Evolutionary conservation across 106 monocot species (phyloP).

Genomic region (Dactylorhiza incarnata): DNA sequence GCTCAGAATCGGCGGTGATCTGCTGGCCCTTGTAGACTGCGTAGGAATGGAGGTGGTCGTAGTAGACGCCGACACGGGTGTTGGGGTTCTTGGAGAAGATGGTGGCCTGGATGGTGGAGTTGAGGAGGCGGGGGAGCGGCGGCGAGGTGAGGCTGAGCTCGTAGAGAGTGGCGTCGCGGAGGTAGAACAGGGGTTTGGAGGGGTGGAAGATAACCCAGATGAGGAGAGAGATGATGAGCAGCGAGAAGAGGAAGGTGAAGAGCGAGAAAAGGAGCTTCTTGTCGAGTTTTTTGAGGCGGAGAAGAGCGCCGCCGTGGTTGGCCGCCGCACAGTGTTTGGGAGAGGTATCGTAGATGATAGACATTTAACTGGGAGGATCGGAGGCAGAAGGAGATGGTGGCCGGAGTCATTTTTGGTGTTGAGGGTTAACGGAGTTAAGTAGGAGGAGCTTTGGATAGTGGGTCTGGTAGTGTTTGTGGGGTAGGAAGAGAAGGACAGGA

Average conservation of each 20-base stretch:
- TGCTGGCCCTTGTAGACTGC: conserved; percentile 56
- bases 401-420: no score
- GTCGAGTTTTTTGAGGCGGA: conserved; percentile 31
- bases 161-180: conserved; percentile 44
- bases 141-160: conserved; percentile 28
- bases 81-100: conserved; percentile 61
- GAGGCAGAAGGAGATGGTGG: no score
- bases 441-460: no score
- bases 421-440: no score
- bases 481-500: no score
- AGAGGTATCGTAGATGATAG: conserved; percentile 40
- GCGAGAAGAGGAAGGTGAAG: conserved; percentile 33
- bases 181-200: conserved; percentile 57
- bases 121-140: conserved; percentile 25
- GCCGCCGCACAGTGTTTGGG: conserved; percentile 71
- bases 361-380: no score
- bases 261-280: conserved; percentile 45
- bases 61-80: conserved; percentile 51
- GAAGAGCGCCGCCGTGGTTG: conserved; percentile 21
- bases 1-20: conserved; percentile 31
- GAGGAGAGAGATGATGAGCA: conserved; percentile 36
- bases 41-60: conserved; percentile 41
- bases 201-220: conserved; percentile 64
- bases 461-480: no score
- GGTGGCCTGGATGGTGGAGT: conserved; percentile 61